Evolutionary conservation across 257 asterid genomes (phyloP).

Genomic region (Lithospermum erythrorhizon): DNA sequence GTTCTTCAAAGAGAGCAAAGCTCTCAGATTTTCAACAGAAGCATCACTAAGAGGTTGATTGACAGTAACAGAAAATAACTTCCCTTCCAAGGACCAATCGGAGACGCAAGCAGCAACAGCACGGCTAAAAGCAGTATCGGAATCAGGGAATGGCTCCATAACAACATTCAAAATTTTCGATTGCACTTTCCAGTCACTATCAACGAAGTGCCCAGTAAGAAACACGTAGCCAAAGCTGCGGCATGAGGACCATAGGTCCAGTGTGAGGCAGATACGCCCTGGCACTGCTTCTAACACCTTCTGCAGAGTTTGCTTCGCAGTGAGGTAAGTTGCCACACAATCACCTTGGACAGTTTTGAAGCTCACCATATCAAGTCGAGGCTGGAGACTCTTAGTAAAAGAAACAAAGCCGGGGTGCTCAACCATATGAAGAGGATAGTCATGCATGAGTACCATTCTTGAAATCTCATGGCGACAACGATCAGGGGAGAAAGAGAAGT

Average conservation of each 20-base stretch:
- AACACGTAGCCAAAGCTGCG: conserved; percentile 57
- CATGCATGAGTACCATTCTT: conserved; percentile 88
- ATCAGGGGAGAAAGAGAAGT: conserved; percentile 58
- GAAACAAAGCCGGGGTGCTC: conserved; percentile 91
- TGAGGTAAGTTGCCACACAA: conserved; percentile 73
- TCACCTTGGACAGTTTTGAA: conserved; percentile 91
- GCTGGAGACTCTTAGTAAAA: conserved; percentile 79
- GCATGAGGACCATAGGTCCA: conserved; percentile 77
- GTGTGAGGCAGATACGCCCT: conserved; percentile 66
- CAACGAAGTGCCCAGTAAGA: conserved; percentile 74
- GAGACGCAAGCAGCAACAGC: conserved; percentile 83
- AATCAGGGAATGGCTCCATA: conserved; percentile 85
- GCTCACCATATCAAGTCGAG: conserved; percentile 90
- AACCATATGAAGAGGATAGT: conserved; percentile 92
- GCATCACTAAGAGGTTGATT: conserved; percentile 51
- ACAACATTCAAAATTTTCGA: conserved; percentile 70
- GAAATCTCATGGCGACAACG: conserved; percentile 80
- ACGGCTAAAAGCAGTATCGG: conserved; percentile 76
- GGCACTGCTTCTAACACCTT: conserved; percentile 67
- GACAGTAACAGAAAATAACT: conserved; percentile 65
- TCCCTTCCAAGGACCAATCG: conserved; percentile 85
- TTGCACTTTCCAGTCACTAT: conserved; percentile 83
- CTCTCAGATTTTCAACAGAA: conserved; percentile 55
- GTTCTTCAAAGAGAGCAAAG: conserved; percentile 74
- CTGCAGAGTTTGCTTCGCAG: conserved; percentile 63